A percentile compares a stretch with the other conserved stretches of the same genome.
phyloP scores from a whole-genome alignment of 106 monocot genomes.

The Cymbidium sinense region DNA sequence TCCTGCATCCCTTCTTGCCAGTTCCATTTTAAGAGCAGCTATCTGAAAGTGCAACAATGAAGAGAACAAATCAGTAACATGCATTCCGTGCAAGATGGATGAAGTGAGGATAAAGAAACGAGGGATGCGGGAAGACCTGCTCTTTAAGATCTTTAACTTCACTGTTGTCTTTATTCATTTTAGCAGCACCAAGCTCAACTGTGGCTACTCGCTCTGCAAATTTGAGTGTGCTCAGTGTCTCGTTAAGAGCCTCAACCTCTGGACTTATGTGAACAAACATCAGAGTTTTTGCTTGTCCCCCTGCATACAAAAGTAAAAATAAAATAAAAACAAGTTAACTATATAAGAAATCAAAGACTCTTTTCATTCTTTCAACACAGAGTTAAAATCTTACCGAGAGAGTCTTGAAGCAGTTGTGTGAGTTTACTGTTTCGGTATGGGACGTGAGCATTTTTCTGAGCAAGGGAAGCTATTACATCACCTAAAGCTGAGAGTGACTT shows the following conservation, averaged over 20 bases:
- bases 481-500: conserved; percentile 96
- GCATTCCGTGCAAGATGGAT: not conserved
- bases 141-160: conserved; percentile 88
- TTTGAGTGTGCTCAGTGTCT: conserved; percentile 95
- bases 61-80: not conserved
- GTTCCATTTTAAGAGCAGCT: conserved; percentile 2
- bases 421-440: conserved; percentile 98
- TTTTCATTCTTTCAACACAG: not conserved
- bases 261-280: conserved; percentile 99
- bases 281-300: conserved; percentile 96
- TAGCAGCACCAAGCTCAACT: conserved; percentile 89
- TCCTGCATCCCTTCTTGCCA: not conserved
- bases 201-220: conserved; percentile 89
- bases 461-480: conserved; percentile 84
- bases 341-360: not conserved
- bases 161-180: conserved; percentile 59
- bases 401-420: conserved; percentile 93
- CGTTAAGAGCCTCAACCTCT: conserved; percentile 65
- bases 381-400: conserved; percentile 59
- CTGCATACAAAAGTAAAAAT: conserved; percentile 41
- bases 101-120: not conserved
- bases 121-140: conserved; percentile 44
- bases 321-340: not conserved
- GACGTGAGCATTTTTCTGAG: conserved; percentile 88
- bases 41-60: not conserved